Evolutionary conservation across 2,329 filamentous ascomycete species (phyloP).

Genomic region (Stachybotrys chartarum): DNA sequence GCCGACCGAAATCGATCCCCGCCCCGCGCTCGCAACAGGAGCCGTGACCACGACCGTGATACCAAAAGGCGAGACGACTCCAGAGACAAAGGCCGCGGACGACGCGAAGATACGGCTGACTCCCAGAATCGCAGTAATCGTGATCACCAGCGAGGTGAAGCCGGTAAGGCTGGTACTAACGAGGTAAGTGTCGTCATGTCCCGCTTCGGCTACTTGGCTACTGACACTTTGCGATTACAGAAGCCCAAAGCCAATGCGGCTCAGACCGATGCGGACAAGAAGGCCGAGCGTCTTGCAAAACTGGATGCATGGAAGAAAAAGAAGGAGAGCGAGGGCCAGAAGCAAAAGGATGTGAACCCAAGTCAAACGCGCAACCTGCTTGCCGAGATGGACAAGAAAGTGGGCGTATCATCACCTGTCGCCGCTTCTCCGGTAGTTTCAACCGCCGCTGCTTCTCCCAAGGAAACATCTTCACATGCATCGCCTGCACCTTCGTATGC

Average conservation of each 20-base stretch:
- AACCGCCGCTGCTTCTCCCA: conserved; percentile 42
- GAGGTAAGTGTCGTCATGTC: conserved; percentile 1
- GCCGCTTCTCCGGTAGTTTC: conserved; percentile 44
- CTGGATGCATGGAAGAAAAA: conserved; percentile 91
- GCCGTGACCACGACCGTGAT: conserved; percentile 58
- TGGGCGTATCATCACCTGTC: conserved; percentile 36
- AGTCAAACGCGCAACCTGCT: conserved; percentile 60
- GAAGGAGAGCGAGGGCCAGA: conserved; percentile 67
- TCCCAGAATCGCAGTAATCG: conserved; percentile 58
- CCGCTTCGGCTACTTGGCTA: conserved; percentile 3
- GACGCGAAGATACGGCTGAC: conserved; percentile 66
- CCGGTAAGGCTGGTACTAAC: background rate
- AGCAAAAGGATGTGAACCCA: conserved; percentile 60
- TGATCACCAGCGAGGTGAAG: conserved; percentile 46
- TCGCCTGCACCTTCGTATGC: conserved; percentile 55
- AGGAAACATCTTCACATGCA: conserved; percentile 32
- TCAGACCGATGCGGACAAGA: conserved; percentile 63
- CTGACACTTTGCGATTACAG: conserved; percentile 21
- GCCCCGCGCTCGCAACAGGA: conserved; percentile 51
- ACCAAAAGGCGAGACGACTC: conserved; percentile 69
- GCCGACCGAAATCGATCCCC: conserved; percentile 52
- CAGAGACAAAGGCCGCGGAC: conserved; percentile 55
- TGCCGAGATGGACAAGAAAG: conserved; percentile 67
- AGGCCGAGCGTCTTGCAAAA: conserved; percentile 73
- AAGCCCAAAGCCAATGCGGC: conserved; percentile 38